Evolutionary conservation across 257 asterid species (phyloP).

Genomic region (Echites panduratus): DNA sequence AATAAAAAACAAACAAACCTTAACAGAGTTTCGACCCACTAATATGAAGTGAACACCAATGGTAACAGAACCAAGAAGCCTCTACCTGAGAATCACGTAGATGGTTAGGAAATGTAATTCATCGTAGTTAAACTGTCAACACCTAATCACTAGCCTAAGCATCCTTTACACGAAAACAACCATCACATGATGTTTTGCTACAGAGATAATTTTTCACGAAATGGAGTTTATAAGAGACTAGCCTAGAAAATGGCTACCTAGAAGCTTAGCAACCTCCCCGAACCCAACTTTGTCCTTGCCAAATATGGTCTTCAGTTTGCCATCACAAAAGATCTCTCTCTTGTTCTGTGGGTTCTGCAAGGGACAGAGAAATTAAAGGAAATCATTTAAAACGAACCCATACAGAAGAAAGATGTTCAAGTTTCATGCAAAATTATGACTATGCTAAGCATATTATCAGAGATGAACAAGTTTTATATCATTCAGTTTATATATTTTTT

Average conservation of each 20-base stretch:
- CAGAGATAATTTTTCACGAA: background rate
- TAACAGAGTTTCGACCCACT: too few species aligned
- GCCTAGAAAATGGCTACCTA: conserved; percentile 43
- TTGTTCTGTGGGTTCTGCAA: conserved; percentile 58
- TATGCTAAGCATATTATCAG: too few species aligned
- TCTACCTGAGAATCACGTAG: too few species aligned
- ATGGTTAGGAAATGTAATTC: background rate
- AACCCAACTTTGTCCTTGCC: conserved; percentile 56
- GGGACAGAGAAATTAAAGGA: background rate
- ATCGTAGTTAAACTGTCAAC: background rate
- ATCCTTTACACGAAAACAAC: conserved; percentile 3
- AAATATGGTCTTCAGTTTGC: conserved; percentile 51
- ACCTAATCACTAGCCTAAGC: background rate
- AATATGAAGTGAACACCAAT: background rate
- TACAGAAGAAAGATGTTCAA: too few species aligned
- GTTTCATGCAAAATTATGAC: too few species aligned
- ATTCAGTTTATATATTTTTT: too few species aligned
- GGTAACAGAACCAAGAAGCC: background rate
- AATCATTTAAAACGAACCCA: too few species aligned
- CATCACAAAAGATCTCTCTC: conserved; percentile 56
- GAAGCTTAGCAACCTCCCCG: conserved; percentile 40
- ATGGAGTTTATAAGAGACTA: conserved; percentile 17
- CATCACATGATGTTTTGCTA: background rate
- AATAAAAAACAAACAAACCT: too few species aligned
- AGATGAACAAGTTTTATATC: too few species aligned